Base-by-base conservation (phyloP, 2,329 filamentous ascomycete genomes). In the Colletotrichum orchidophilum region DNA sequence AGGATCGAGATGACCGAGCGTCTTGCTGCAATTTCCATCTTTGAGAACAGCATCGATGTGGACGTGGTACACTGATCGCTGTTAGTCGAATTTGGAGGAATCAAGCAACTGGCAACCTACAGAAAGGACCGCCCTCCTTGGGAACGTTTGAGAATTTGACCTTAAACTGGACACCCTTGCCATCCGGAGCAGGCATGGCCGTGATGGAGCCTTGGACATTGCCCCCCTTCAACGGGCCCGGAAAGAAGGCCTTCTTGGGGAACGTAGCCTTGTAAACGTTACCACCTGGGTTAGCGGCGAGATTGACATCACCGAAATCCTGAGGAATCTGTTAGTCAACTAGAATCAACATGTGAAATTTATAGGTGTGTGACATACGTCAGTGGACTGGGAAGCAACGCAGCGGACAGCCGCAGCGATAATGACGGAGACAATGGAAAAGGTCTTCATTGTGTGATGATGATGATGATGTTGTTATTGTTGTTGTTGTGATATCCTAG, bases 1-100 rank as follows among this genome's bases (percentile, higher is more conserved):
- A 21, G 93, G 93, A 77, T 95, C 92, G 13, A 94, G 87, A 77
- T 96, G 93, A 2, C 84, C 88, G 4, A 88, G 83, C 1, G 93
- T 91, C 5, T 80, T 80, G 61, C 88, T 92, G 85, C 93, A 96
- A 86, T 94, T 94, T 74, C 93, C 93, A 73, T 90, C 82, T 27
- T 78, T 80, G 5, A 90, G 88, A 12, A 94, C 91, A 9, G 90
- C 89, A 21, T 83, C 76, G 62, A 86, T 87, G 81, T 96, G 93
- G 74, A 96, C 83, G 79, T 95, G 93, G 83, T 94, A 95, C 70
- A 84, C 92, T 93, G 60, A 66, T 77, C 69, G 75, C 65, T 53
- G 66, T 70, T 68, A 75, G 59, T 27, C 11, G 33, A 61, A 18
- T 5, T 5, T 39, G 15, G n/a, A 7, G n/a, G 18, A 9, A 26